Percentiles rank a stretch among this genome's conserved stretches.
These are phyloP conservation scores for Stentor coeruleus DNA, from an alignment of 73 alveolate genomes.

Conservation along the genomic window DNA sequence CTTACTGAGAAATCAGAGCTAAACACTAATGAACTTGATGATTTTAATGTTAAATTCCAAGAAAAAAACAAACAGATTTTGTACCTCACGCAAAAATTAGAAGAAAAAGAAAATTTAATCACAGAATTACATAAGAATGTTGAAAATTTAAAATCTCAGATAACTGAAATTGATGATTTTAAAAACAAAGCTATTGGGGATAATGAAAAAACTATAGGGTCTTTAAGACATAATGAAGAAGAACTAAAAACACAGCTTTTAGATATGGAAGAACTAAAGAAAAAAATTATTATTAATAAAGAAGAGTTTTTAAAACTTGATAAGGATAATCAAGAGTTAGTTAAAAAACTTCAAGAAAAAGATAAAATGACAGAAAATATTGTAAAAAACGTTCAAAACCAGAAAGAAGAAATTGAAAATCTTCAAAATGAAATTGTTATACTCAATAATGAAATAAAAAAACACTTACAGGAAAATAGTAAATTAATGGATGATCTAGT, in stretches of 20 bases:
- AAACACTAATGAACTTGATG: neutral
- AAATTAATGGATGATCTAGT: neutral
- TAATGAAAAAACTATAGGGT: too few relatives aligned
- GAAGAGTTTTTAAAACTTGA: neutral
- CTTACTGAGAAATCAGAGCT: neutral
- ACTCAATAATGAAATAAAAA: neutral
- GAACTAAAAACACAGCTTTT: neutral
- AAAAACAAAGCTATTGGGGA: too few relatives aligned
- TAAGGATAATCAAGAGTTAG: neutral
- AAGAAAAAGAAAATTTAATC: too few relatives aligned
- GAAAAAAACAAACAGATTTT: neutral
- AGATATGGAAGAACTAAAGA: neutral
- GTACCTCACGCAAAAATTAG: too few relatives aligned
- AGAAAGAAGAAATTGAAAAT: neutral
- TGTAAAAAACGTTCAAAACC: neutral
- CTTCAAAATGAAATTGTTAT: too few relatives aligned
- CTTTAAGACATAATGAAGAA: neutral
- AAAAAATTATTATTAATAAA: too few relatives aligned
- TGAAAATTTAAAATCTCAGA: too few relatives aligned
- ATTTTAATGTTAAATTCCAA: neutral
- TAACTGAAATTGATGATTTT: too few relatives aligned
- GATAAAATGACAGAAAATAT: neutral
- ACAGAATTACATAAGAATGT: too few relatives aligned
- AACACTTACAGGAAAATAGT: too few relatives aligned
- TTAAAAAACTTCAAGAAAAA: neutral